Evolutionary conservation across 148 eudicot species (phyloP), one percentile per base, ranked within the genome.

Genomic region (Chenopodium album): DNA sequence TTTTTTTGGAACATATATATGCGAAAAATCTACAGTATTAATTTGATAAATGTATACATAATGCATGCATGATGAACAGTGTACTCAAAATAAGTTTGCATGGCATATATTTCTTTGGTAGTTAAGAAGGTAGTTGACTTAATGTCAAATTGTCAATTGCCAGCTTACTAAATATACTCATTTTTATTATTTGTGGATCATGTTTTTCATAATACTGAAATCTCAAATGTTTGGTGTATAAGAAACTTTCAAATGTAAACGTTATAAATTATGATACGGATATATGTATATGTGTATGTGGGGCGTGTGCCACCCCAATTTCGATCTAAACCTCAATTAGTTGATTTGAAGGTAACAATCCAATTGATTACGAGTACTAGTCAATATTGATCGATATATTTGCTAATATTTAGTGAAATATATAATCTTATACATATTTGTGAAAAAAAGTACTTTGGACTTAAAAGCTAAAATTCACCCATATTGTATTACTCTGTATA

Each of bases 121-220:
- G 84, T 71, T 71, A 29, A 82, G 50, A 28, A 56, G 70, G 2
- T 34, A 26, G 76, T 71, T 80, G 82, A 28, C 52, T 68, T 82
- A 31, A 7, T 69, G 31, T 12, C 48, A 6, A 29, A 31, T 3
- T 69, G 31, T 12, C 48, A 6, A 29, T 9, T 81, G 83, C 67
- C 79, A 75, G 37, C 74, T 75, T 64, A 7, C 66, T 59, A 6
- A 14, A 5, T 59, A 59, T 59, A 19, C 63, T 22, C 66, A 7
- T 20, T 4, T 62, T 62, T 62, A 22, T 62, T 20, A 62, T 62
- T 62, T 62, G 66, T 62, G 66, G 66, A 62, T 62, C 66, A 62
- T 9, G 9, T 62, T 20, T 20, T 22, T 9, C 9, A 62, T 62
- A 6, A 26, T 8, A 62, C 22, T 56, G 4, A 56, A 56, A 50